Base-by-base conservation (phyloP, 768 basidiomycete species). In the Candolleomyces eurysporus region DNA sequence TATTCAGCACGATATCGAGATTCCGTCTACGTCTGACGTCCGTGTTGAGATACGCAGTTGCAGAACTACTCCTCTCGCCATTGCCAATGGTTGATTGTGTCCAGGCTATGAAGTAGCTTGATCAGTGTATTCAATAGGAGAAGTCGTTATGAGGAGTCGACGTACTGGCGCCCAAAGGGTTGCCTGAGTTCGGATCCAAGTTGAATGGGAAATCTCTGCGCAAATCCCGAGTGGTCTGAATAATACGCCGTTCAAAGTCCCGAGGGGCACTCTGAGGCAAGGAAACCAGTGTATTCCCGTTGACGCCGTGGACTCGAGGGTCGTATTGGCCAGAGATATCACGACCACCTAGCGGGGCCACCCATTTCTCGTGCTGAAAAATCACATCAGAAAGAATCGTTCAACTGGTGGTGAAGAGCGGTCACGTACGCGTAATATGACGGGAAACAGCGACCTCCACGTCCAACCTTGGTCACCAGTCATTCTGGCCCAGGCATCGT, bases 391-490 rank as follows among this genome's bases (percentile, higher is more conserved):
- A 36, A 36, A 36, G 36, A 36, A 36, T 36, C 36, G 36, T 11
- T 36, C 36, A 11, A 8, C 8, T 36, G 11, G 36, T 4, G 32
- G 9, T 7, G 11, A 36, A 36, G 11, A 7, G 11, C 36, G 36
- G 36, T 36, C 39, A 45, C 61, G 40, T 42, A 72, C 75, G 65
- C 64, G 70, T 6, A 57, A 26, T 13, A 72, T 61, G 46, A 69
- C 73, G 19, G 68, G 64, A n/a, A 64, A 58, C 31, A 75, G 57
- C 8, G 56, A 63, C 2, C 61, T 60, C 67, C 71, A 72, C 1
- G 65, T 64, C 85, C 86, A 87, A 5, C 75, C 75, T 1, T 73
- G 57, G 43, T 85, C 82, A 8, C 79, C 83, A 13, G 75, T 72
- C 21, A 79, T 69, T 1, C 64, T 49, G 0, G 79, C 83, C 70